A percentile compares a stretch with the other conserved stretches of the same genome.
These are phyloP conservation scores for Boechera divaricarpa DNA, from an alignment of 345 rosid genomes.

Conservation along the genomic window DNA sequence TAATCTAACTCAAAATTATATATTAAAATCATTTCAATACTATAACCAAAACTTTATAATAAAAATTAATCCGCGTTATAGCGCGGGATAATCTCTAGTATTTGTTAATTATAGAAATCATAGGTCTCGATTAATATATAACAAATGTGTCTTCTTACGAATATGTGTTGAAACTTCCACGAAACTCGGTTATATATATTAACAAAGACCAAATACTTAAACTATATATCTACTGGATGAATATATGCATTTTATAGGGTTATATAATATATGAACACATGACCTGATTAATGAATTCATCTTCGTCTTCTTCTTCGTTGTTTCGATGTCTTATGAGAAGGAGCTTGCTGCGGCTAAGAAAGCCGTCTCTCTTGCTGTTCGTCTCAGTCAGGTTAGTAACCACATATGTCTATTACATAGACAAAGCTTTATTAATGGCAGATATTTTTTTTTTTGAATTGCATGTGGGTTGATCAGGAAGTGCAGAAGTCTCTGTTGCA, in stretches of 20 bases:
- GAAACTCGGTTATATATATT: constrained; percentile 13
- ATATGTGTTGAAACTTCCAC: background rate
- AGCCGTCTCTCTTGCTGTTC: constrained; percentile 78
- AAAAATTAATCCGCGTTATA: too few species aligned
- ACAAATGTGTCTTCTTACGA: background rate
- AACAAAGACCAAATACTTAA: constrained; percentile 8
- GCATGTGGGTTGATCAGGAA: constrained; percentile 50
- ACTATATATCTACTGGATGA: background rate
- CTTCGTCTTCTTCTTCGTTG: background rate
- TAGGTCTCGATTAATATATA: background rate
- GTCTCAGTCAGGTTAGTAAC: constrained; percentile 67
- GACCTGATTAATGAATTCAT: background rate
- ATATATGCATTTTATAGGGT: background rate
- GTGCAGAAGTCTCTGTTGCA: constrained; percentile 73
- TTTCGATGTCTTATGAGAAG: constrained; percentile 34
- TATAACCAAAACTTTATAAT: too few species aligned
- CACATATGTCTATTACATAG: background rate
- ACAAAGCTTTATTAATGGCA: background rate
- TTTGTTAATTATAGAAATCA: background rate
- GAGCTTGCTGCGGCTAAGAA: constrained; percentile 54
- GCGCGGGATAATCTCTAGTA: background rate
- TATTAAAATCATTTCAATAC: too few species aligned
- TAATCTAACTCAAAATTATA: background rate
- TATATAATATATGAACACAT: background rate
- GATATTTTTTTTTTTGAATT: background rate